Percentiles rank a stretch among this genome's conserved stretches.
Conservation (phyloP, 805 yeast genomes). For the Priceomyces melissophilus region DNA sequence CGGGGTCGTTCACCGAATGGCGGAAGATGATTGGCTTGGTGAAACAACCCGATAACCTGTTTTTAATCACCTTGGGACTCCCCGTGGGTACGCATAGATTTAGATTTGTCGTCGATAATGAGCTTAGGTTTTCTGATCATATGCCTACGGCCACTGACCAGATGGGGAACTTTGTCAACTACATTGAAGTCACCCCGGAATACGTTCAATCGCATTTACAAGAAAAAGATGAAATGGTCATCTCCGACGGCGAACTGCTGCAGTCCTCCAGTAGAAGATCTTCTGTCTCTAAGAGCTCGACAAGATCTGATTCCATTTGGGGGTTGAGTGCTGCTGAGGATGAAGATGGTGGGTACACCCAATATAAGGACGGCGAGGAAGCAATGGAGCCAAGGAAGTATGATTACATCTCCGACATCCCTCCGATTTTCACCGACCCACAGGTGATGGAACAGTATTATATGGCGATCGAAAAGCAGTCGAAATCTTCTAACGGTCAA, state of each 20-base stretch:
- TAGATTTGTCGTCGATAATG: slow-evolving; percentile 91
- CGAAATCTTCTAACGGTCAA: slow-evolving; percentile 53
- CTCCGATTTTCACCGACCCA: slow-evolving; percentile 82
- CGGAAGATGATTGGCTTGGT: slow-evolving; percentile 91
- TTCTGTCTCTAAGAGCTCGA: slow-evolving; percentile 25
- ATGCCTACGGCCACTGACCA: slow-evolving; percentile 97
- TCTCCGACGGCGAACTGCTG: slow-evolving; percentile 10
- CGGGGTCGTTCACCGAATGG: slow-evolving; percentile 98
- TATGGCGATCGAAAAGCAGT: slow-evolving; percentile 67
- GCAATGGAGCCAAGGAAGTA: slow-evolving; percentile 10
- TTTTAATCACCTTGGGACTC: slow-evolving; percentile 67
- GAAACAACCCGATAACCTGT: slow-evolving; percentile 50
- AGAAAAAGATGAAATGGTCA: slow-evolving; percentile 18
- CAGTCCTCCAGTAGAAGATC: slow-evolving; percentile 20
- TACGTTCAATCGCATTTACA: slow-evolving; percentile 28
- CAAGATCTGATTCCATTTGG: slow-evolving; percentile 57
- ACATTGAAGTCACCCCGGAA: slow-evolving; percentile 67
- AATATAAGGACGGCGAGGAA: slow-evolving; percentile 64
- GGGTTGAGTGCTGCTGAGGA: slow-evolving; percentile 66
- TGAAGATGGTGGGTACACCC: slow-evolving; percentile 80
- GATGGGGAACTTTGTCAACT: slow-evolving; percentile 92
- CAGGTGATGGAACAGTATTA: slow-evolving; percentile 85
- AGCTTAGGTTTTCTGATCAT: slow-evolving; percentile 79
- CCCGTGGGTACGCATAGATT: slow-evolving; percentile 93
- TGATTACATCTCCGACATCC: slow-evolving; percentile 64